Evolutionary conservation across 306 rosid genomes (phyloP), one percentile per base, ranked within the genome.

Genomic region (Potentilla sterilis): DNA sequence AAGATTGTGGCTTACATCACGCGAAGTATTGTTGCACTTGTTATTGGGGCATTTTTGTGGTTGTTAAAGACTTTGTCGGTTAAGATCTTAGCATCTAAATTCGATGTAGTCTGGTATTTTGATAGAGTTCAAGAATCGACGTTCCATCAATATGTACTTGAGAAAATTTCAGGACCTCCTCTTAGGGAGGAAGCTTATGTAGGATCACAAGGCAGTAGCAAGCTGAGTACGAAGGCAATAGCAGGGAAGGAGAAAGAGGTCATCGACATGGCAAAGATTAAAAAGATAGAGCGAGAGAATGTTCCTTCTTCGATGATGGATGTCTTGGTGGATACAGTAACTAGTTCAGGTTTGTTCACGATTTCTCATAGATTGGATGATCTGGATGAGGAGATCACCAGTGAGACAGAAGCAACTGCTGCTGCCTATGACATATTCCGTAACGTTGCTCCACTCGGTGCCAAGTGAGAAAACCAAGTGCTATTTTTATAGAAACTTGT

Each of bases 241-340:
- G 51, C 51, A 12, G 18, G 51, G 51, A 3, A 11, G 49, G 49
- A 44, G 14, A 44, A 46, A 46, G 87, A 82, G 80, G 86, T 86
- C 35, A 89, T 89, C 41, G 92, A 95, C 76, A 81, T 88, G 81
- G 86, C 84, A 34, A 84, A 85, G 84, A 81, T 95, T 79, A 93
- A 89, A 44, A 70, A 73, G 81, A 88, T 95, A 87, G 92, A 92
- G 79, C 93, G 84, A 62, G 96, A 85, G 70, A 95, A 89, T 77
- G 96, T 95, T 80, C 89, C 97, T 9, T 92, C 99, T 9, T 92
- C 97, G 97, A 95, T 93, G 6, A 86, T 95, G 97, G 92, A 95
- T 84, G 81, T 74, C 46, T 80, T 95, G 87, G 85, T 92, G 34
- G 91, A 95, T 68, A 96, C 89, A 54, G 90, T 92, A 81, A 69